Percentiles rank a stretch among this genome's conserved stretches.
These are phyloP conservation scores for Mortierella sp. DNA, from an alignment of 371 early-diverging fungal species.

Conservation along the genomic window DNA sequence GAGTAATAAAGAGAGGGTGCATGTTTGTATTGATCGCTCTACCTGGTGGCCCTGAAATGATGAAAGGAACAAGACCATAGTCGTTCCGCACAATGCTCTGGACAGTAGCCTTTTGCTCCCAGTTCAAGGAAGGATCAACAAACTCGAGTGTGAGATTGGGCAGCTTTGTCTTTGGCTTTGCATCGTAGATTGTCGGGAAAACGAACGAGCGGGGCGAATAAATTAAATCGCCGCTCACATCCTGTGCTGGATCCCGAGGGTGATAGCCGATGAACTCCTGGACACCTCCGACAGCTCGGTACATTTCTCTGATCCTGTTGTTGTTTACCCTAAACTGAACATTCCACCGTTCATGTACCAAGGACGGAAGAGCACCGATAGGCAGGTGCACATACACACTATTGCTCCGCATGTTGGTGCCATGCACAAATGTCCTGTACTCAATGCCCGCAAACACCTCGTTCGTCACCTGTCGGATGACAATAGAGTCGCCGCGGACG, in stretches of 20 bases:
- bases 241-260: constrained; percentile 29
- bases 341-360: constrained; percentile 47
- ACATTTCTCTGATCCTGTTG: constrained; percentile 39
- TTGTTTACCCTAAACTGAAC: constrained; percentile 47
- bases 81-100: constrained; percentile 46
- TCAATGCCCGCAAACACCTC: constrained; percentile 43
- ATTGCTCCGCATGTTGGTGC: constrained; percentile 47
- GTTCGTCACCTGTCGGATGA: constrained; percentile 39
- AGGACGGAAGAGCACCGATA: constrained; percentile 37
- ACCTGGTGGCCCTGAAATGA: constrained; percentile 52
- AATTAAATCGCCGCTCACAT: constrained; percentile 24
- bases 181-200: constrained; percentile 50
- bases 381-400: constrained; percentile 48
- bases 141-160: constrained; percentile 45
- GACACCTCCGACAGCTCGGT: constrained; percentile 46
- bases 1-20: background rate
- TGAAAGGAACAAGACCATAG: constrained; percentile 50
- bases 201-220: constrained; percentile 43
- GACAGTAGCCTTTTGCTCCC: constrained; percentile 51
- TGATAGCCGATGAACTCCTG: constrained; percentile 52
- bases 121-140: constrained; percentile 42
- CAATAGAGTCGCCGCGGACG: constrained; percentile 48
- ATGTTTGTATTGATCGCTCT: background rate
- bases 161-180: constrained; percentile 23
- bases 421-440: constrained; percentile 47